These are phyloP conservation scores for Cystofilobasidium capitatum DNA, from an alignment of 768 basidiomycete genomes.

Conservation along the genomic window DNA sequence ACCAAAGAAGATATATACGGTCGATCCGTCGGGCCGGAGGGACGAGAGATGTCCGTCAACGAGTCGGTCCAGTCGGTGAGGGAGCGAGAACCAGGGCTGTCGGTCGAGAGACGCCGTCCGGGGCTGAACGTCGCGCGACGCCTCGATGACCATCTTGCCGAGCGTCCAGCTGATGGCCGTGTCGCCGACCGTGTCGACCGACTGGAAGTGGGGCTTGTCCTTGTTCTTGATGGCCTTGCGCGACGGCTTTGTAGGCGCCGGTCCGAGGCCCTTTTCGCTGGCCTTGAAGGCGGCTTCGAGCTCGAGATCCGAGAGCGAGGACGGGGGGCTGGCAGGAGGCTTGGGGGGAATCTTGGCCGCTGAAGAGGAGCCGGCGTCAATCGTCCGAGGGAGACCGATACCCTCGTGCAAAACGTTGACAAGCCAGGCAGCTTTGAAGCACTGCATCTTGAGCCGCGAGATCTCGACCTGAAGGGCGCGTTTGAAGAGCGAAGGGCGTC, in stretches of 20 bases:
- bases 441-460: slow-evolving; percentile 86
- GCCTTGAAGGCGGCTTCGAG: slow-evolving; percentile 68
- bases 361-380: slow-evolving; percentile 59
- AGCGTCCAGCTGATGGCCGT: slow-evolving; percentile 96
- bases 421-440: slow-evolving; percentile 99
- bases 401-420: slow-evolving; percentile 93
- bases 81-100: slow-evolving; percentile 10
- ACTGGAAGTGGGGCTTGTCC: slow-evolving; percentile 68
- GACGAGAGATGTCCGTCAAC: background rate
- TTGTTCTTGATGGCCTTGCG: slow-evolving; percentile 20
- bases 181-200: slow-evolving; percentile 78
- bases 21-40: background rate
- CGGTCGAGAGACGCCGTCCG: background rate
- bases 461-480: slow-evolving; percentile 74
- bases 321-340: background rate
- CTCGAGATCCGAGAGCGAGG: slow-evolving; percentile 34
- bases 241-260: slow-evolving; percentile 18
- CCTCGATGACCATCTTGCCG: slow-evolving; percentile 98
- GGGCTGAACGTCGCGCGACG: slow-evolving; percentile 37
- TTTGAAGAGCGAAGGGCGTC: background rate
- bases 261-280: slow-evolving; percentile 66
- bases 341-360: slow-evolving; percentile 37
- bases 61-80: slow-evolving; percentile 10
- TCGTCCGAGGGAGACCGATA: slow-evolving; percentile 82
- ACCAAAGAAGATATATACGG: slow-evolving; percentile 3